A percentile compares a stretch with the other conserved stretches of the same genome.
These are phyloP conservation scores for Lobosporangium transversale DNA, from an alignment of 192 early-diverging fungal species.

Conservation along the genomic window DNA sequence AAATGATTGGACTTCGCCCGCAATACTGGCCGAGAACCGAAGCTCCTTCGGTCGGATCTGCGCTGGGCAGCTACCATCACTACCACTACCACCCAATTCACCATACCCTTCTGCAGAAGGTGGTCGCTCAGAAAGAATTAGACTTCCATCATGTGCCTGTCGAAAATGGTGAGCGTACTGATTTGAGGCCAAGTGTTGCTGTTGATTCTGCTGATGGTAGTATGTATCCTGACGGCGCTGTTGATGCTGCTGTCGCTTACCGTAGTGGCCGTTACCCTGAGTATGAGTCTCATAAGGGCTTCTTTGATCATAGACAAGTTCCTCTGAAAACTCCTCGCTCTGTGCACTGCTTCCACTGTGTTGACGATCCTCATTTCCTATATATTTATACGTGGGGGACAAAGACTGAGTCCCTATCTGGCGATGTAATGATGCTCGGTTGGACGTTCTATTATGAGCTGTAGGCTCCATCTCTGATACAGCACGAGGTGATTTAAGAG, in stretches of 20 bases:
- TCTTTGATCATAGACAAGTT: conserved; percentile 17
- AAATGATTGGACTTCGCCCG: conserved; percentile 21
- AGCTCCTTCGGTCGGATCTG: conserved; percentile 42
- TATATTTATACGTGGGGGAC: conserved; percentile 13
- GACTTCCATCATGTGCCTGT: conserved; percentile 31
- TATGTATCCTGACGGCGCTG: neutral
- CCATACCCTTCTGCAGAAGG: neutral
- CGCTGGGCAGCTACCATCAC: conserved; percentile 20
- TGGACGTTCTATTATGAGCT: too few species aligned
- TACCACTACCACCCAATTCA: neutral
- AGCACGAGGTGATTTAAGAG: conserved; percentile 7
- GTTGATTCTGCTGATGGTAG: conserved; percentile 2
- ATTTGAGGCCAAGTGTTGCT: conserved; percentile 27
- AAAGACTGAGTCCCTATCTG: conserved; percentile 8
- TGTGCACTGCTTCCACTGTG: conserved; percentile 39
- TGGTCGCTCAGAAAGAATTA: conserved; percentile 15
- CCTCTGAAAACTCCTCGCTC: conserved; percentile 30
- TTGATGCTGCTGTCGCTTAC: conserved; percentile 7
- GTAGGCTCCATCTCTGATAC: neutral
- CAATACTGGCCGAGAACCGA: conserved; percentile 11
- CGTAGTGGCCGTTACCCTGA: neutral
- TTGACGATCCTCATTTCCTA: conserved; percentile 19
- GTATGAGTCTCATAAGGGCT: neutral
- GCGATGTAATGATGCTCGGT: too few species aligned
- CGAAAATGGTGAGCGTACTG: conserved; percentile 22